Evolutionary conservation across 2,329 filamentous ascomycete species (phyloP).

Genomic region (Ceratocystis alfenasii): DNA sequence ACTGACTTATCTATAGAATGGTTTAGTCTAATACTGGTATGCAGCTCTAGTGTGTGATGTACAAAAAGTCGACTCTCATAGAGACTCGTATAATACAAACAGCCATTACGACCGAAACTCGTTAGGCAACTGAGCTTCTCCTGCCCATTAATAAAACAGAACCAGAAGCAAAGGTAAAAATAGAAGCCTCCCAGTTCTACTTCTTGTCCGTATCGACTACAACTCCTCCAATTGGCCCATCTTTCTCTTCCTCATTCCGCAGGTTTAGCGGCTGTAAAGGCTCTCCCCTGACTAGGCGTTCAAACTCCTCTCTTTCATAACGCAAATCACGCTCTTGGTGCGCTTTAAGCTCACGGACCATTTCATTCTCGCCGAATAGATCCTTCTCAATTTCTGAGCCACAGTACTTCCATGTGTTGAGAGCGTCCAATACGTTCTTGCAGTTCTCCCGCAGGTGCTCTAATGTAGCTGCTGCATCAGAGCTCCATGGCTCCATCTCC

Average conservation of each 20-base stretch:
- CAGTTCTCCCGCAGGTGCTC: conserved; percentile 27
- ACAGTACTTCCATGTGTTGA: conserved; percentile 24
- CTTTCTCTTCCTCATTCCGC: neutral
- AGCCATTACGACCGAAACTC: neutral
- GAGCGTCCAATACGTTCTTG: conserved; percentile 29
- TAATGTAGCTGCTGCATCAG: conserved; percentile 31
- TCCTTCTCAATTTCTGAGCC: conserved; percentile 19
- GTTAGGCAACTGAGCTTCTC: neutral
- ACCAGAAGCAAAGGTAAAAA: too few relatives aligned
- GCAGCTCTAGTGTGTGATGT: neutral
- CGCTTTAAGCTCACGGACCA: conserved; percentile 14
- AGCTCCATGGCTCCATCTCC: conserved; percentile 39
- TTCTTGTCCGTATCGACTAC: too few relatives aligned
- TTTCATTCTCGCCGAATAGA: conserved; percentile 21
- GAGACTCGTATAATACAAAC: neutral
- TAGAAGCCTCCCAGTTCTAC: too few relatives aligned
- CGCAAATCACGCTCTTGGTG: conserved; percentile 7
- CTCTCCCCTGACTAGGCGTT: neutral
- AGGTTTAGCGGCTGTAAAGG: neutral
- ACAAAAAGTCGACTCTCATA: neutral
- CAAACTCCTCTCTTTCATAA: conserved; percentile 14
- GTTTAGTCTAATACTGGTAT: neutral
- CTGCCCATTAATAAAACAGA: too few relatives aligned
- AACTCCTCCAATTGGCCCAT: too few relatives aligned
- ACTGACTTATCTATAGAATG: neutral